phyloP scores from a whole-genome alignment of 2,329 filamentous ascomycete species.

The Keithomyces neogunnii region DNA sequence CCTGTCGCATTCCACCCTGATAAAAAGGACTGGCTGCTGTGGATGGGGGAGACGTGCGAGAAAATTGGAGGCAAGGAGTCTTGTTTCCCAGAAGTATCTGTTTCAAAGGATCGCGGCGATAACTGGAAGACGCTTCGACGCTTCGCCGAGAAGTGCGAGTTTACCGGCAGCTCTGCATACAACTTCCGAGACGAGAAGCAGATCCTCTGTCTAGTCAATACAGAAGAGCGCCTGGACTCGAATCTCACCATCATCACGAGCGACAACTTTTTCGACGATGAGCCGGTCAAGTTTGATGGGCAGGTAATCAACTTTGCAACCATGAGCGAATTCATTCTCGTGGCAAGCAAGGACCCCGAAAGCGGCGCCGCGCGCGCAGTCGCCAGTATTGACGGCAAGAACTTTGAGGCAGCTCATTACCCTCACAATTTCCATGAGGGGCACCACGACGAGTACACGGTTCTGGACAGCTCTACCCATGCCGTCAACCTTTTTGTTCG shows the following conservation, averaged over 20 bases:
- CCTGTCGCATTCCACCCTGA: slow-evolving; percentile 75
- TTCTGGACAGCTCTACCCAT: slow-evolving; percentile 90
- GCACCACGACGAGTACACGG: slow-evolving; percentile 78
- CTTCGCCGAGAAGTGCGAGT: slow-evolving; percentile 76
- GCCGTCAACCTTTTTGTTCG: slow-evolving; percentile 91
- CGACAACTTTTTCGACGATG: slow-evolving; percentile 64
- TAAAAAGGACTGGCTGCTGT: slow-evolving; percentile 84
- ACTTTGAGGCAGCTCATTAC: slow-evolving; percentile 77
- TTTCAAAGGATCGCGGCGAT: slow-evolving; percentile 71
- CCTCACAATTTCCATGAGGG: slow-evolving; percentile 74
- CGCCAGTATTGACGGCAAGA: slow-evolving; percentile 75
- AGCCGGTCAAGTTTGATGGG: slow-evolving; percentile 37
- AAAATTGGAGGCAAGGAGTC: slow-evolving; percentile 34
- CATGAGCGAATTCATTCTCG: slow-evolving; percentile 94
- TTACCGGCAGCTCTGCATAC: slow-evolving; percentile 60
- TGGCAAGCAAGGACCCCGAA: slow-evolving; percentile 66
- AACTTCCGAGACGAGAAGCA: slow-evolving; percentile 43
- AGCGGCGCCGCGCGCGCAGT: slow-evolving; percentile 65
- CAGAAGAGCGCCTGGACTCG: slow-evolving; percentile 52
- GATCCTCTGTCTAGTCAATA: slow-evolving; percentile 48
- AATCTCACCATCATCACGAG: slow-evolving; percentile 66
- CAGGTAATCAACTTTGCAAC: slow-evolving; percentile 75
- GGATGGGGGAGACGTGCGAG: slow-evolving; percentile 70
- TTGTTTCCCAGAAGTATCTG: slow-evolving; percentile 68
- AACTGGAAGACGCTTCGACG: slow-evolving; percentile 68